A percentile compares a stretch with the other conserved stretches of the same genome.
These are phyloP conservation scores for Cutaneotrichosporon dermatis DNA, from an alignment of 1,284 basidiomycete genomes.

Conservation along the genomic window DNA sequence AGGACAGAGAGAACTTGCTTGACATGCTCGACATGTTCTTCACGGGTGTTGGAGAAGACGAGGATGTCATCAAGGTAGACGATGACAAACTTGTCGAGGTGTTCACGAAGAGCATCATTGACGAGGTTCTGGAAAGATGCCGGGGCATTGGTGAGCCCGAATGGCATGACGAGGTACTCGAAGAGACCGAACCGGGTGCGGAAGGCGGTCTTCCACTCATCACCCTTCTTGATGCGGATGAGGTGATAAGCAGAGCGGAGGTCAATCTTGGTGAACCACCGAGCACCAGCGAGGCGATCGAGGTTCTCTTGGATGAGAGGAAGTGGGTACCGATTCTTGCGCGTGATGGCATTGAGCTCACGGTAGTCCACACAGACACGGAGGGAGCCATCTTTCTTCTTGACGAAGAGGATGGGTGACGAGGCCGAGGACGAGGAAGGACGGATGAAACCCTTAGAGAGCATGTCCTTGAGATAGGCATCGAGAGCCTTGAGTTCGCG, in stretches of 20 bases:
- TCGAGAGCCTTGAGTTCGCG: constrained; percentile 45
- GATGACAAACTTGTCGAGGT: constrained; percentile 32
- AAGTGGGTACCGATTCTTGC: constrained; percentile 43
- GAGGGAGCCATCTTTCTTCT: constrained; percentile 52
- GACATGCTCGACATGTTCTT: constrained; percentile 34
- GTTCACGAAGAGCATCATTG: constrained; percentile 29
- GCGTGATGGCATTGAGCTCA: constrained; percentile 49
- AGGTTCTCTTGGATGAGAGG: constrained; percentile 28
- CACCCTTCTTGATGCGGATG: constrained; percentile 28
- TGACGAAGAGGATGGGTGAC: constrained; percentile 53
- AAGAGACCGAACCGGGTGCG: constrained; percentile 42
- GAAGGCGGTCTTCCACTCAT: constrained; percentile 49
- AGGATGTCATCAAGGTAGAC: constrained; percentile 48
- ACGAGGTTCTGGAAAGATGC: constrained; percentile 44
- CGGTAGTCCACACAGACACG: constrained; percentile 52
- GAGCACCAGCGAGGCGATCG: constrained; percentile 32
- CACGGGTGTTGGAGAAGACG: constrained; percentile 50
- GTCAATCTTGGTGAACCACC: constrained; percentile 41
- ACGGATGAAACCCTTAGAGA: constrained; percentile 41
- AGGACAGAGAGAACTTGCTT: constrained; percentile 47
- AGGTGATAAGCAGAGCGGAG: constrained; percentile 38
- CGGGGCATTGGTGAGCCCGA: constrained; percentile 50
- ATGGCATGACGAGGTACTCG: constrained; percentile 49
- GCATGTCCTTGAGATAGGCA: constrained; percentile 48
- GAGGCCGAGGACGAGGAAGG: constrained; percentile 34